A percentile compares a stretch with the other conserved stretches of the same genome.
Conservation (phyloP, 805 yeast species). For the Clavispora asparagi region DNA sequence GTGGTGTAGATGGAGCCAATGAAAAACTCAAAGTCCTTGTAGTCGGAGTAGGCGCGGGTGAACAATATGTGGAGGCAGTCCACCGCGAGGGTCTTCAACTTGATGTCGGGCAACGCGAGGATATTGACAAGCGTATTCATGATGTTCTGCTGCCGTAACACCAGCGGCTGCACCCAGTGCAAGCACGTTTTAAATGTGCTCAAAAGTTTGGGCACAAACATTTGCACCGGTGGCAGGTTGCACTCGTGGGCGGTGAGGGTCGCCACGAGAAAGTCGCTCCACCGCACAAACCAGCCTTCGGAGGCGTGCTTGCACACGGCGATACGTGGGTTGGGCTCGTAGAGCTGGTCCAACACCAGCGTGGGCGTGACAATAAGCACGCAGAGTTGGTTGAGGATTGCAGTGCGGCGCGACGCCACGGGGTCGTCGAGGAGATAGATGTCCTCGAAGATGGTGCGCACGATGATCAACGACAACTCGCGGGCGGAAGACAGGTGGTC, state of each 20-base stretch:
- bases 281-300: slow-evolving; percentile 83
- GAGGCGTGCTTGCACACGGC: slow-evolving; percentile 59
- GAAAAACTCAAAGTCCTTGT: slow-evolving; percentile 68
- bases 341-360: slow-evolving; percentile 53
- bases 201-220: slow-evolving; percentile 60
- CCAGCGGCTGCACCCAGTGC: slow-evolving; percentile 83
- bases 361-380: slow-evolving; percentile 78
- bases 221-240: slow-evolving; percentile 23
- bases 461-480: slow-evolving; percentile 71
- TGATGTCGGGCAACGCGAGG: slow-evolving; percentile 53
- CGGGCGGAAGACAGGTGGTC: slow-evolving; percentile 54
- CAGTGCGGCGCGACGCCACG: slow-evolving; percentile 72
- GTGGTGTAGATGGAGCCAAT: slow-evolving; percentile 73
- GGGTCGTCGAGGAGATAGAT: slow-evolving; percentile 89
- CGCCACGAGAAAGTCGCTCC: slow-evolving; percentile 45
- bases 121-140: slow-evolving; percentile 58
- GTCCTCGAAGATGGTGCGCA: slow-evolving; percentile 88
- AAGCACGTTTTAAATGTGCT: slow-evolving; percentile 85
- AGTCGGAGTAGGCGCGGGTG: slow-evolving; percentile 65
- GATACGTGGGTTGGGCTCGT: slow-evolving; percentile 61
- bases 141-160: slow-evolving; percentile 62
- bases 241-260: slow-evolving; percentile 27
- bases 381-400: slow-evolving; percentile 74
- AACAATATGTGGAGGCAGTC: slow-evolving; percentile 88
- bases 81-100: slow-evolving; percentile 74